phyloP scores from a whole-genome alignment of 139 green algal genomes.

The Volvox africanus region DNA sequence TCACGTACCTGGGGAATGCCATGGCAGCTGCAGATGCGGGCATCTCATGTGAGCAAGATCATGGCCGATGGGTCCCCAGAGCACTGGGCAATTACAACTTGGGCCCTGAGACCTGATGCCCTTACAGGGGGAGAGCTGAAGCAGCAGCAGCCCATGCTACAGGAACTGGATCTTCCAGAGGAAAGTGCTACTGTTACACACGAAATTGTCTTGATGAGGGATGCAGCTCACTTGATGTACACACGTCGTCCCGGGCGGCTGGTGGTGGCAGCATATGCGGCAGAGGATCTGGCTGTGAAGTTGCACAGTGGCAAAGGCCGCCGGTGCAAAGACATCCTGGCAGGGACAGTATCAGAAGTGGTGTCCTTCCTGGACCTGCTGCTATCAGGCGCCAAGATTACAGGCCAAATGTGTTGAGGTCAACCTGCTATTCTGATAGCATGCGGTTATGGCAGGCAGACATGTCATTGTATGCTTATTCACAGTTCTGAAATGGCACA shows the following conservation, averaged over 20 bases:
- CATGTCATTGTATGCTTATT: too few relatives aligned
- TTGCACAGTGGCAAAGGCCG: background rate
- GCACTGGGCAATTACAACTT: background rate
- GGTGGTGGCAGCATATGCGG: constrained; percentile 9
- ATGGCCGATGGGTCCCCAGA: background rate
- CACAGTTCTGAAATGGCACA: too few relatives aligned
- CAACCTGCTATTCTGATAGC: too few relatives aligned
- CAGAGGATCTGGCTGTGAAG: background rate
- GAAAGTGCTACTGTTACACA: background rate
- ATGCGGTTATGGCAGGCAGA: too few relatives aligned
- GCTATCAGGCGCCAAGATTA: background rate
- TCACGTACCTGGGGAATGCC: background rate
- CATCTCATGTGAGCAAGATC: background rate
- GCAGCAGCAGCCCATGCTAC: constrained; percentile 11
- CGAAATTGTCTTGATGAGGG: background rate
- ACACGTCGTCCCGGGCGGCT: background rate
- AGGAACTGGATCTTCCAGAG: background rate
- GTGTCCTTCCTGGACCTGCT: constrained; percentile 20
- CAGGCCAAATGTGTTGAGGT: too few relatives aligned
- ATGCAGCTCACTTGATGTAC: constrained; percentile 7
- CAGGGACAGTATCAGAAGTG: background rate
- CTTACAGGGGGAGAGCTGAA: background rate
- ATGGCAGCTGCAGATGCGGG: constrained; percentile 7
- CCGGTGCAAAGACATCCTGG: constrained; percentile 16
- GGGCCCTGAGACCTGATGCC: background rate